These are phyloP conservation scores for Akanthomyces muscarius DNA, from an alignment of 2,329 filamentous ascomycete species.

Conservation along the genomic window DNA sequence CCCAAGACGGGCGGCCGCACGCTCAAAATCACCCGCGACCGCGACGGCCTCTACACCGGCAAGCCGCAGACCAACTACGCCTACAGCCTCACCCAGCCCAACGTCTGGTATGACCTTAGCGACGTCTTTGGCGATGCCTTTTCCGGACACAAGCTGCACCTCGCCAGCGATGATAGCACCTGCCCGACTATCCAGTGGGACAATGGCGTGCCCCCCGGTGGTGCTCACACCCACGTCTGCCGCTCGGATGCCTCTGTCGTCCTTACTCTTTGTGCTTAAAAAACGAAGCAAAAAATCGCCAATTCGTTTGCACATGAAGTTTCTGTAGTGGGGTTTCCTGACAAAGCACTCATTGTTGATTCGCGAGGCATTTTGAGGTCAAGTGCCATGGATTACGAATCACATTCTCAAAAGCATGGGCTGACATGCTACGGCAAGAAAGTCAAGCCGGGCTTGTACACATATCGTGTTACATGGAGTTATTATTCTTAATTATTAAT, in stretches of 20 bases:
- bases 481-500: not conserved
- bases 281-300: too few relatives aligned
- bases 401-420: not conserved
- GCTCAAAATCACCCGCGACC: constrained; percentile 34
- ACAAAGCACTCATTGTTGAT: too few relatives aligned
- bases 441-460: not conserved
- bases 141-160: constrained; percentile 30
- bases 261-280: constrained; percentile 33
- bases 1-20: constrained; percentile 35
- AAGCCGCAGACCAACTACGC: constrained; percentile 39
- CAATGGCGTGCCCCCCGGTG: constrained; percentile 32
- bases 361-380: not conserved
- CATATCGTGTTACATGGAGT: not conserved
- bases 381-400: not conserved
- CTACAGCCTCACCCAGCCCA: constrained; percentile 33
- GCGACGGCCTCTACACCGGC: constrained; percentile 37
- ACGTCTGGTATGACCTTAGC: constrained; percentile 39
- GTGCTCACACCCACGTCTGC: constrained; percentile 37
- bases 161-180: constrained; percentile 26
- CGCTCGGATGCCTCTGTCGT: constrained; percentile 30
- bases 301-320: too few relatives aligned
- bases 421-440: not conserved
- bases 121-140: constrained; percentile 40
- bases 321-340: too few relatives aligned
- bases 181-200: constrained; percentile 37